A percentile compares a stretch with the other conserved stretches of the same genome.
Conservation (phyloP, 2,329 filamentous ascomycete genomes). For the Plenodomus tracheiphilus region DNA sequence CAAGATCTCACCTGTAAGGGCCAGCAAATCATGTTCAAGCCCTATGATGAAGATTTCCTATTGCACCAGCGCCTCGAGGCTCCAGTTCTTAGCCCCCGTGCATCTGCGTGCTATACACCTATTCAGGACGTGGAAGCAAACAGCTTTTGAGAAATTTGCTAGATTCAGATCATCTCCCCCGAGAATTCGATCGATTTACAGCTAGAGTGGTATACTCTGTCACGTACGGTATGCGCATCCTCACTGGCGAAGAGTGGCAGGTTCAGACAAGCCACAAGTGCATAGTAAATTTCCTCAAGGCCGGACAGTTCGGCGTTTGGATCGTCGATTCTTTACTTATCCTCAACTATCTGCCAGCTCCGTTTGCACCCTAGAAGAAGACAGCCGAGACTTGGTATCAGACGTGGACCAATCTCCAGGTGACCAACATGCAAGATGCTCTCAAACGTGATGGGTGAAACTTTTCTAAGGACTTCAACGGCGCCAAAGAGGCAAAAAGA, state of each 20-base stretch:
- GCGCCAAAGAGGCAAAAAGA: constrained; percentile 10
- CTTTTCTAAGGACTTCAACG: constrained; percentile 18
- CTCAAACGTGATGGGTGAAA: constrained; percentile 22
- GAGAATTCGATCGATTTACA: constrained; percentile 38
- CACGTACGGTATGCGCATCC: constrained; percentile 44
- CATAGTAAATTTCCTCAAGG: constrained; percentile 16
- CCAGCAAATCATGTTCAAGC: constrained; percentile 45
- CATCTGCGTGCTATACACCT: constrained; percentile 37
- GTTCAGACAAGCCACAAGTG: constrained; percentile 13
- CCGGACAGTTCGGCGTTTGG: constrained; percentile 39
- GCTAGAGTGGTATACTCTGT: constrained; percentile 46
- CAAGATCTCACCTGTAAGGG: constrained; percentile 51
- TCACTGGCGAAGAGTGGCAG: constrained; percentile 23
- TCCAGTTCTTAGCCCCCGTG: constrained; percentile 33
- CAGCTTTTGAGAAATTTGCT: constrained; percentile 49
- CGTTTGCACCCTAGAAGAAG: constrained; percentile 38
- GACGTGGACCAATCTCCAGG: constrained; percentile 16
- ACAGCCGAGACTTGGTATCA: constrained; percentile 19
- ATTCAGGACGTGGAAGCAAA: constrained; percentile 51
- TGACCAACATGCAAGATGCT: constrained; percentile 17
- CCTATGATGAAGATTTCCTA: constrained; percentile 43
- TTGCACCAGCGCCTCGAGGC: constrained; percentile 47
- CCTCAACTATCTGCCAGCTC: constrained; percentile 47
- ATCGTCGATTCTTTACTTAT: constrained; percentile 50
- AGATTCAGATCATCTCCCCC: constrained; percentile 27